Base-by-base conservation (phyloP, 176 grass and related monocot genomes). In the Avena atlantica region DNA sequence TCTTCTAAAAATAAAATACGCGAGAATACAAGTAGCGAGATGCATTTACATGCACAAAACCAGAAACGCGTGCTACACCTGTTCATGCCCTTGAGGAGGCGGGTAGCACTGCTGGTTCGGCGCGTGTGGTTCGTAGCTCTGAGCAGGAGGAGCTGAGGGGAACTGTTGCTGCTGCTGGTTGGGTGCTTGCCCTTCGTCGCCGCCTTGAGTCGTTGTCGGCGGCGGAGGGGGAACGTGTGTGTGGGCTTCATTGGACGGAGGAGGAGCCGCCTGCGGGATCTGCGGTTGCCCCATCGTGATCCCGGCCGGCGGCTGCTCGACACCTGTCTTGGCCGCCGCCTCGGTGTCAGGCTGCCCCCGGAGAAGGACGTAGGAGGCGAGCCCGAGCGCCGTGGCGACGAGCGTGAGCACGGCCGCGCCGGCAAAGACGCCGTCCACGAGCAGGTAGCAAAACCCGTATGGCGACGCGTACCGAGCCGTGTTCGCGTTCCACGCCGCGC, bases 331-430 rank as follows among this genome's bases (percentile, higher is more conserved):
- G 31, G 66, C 49, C 7, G 79, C 9, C 9, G 47, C 0, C 5
- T 9, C 58, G 1, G 52, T 3, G 50, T 17, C 52, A 55, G 29
- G 45, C 15, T 40, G 45, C 0, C 7, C 0, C 12, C 57, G 57
- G 29, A 74, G 65, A 47, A 79, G 16, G 56, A 80, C 0, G 57
- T 36, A 87, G 48, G 85, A 87, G 57, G 85, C 12, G 85, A 91
- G 57, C 21, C 80, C 48, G 4, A 84, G 80, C 8, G 66, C 85
- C 17, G 74, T 74, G 85, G 80, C 66, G 23, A 52, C 66, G 66
- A 91, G 74, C 9, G 80, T 10, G 6, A 91, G 89, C 55, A 87
- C 47, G 48, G 63, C 64, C 2, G 47, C 89, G 74, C 80, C 21
- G 0, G 85, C 85, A 56, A 74, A 90, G 47, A 83, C 2, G 34